phyloP scores from a whole-genome alignment of 1,284 basidiomycete species.

The Lignosus rhinocerotis region DNA sequence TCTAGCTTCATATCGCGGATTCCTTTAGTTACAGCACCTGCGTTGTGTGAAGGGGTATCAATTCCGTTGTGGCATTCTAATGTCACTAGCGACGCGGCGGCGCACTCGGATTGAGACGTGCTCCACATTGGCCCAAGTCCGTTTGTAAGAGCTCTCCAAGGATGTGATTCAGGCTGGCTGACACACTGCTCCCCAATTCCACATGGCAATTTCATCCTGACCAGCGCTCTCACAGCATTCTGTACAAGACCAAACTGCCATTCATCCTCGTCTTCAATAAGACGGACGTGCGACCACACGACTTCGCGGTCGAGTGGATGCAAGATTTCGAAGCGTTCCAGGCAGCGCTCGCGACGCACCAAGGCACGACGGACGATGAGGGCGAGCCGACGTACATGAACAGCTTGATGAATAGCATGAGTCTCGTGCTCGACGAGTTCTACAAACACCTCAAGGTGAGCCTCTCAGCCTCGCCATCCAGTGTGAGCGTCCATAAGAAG shows the following conservation, averaged over 20 bases:
- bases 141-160: too few relatives aligned
- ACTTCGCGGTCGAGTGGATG: conserved; percentile 98
- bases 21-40: too few relatives aligned
- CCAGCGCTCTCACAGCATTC: conserved; percentile 59
- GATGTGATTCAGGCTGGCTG: too few relatives aligned
- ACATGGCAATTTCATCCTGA: too few relatives aligned
- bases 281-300: conserved; percentile 87
- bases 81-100: too few relatives aligned
- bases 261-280: conserved; percentile 99
- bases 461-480: background rate
- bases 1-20: too few relatives aligned
- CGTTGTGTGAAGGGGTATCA: too few relatives aligned
- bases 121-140: too few relatives aligned
- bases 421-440: conserved; percentile 96
- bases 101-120: too few relatives aligned
- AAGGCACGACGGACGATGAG: conserved; percentile 71
- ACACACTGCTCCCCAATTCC: too few relatives aligned
- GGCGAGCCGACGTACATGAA: conserved; percentile 98
- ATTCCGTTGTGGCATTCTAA: too few relatives aligned
- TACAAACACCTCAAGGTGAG: conserved; percentile 92
- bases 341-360: conserved; percentile 64
- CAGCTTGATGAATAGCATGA: conserved; percentile 99
- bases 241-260: conserved; percentile 98
- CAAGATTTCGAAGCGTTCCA: conserved; percentile 93
- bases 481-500: background rate